Conservation (phyloP, 768 basidiomycete genomes). For the Artomyces pyxidatus region DNA sequence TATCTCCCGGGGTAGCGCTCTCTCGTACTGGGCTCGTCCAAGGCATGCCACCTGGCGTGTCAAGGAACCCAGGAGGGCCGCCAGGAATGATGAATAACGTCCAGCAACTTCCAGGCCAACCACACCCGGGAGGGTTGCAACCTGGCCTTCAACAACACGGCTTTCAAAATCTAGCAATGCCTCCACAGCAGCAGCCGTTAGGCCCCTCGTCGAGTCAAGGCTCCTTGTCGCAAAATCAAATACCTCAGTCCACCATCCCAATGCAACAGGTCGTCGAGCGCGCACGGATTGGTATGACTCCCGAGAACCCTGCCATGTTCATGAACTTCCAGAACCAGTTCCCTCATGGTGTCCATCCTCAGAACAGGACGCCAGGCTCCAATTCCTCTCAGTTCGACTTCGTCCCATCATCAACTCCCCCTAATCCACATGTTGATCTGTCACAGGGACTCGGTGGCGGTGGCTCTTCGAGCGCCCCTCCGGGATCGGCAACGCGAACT, state of each 20-base stretch:
- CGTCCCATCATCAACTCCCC: constrained; percentile 37
- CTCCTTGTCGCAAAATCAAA: constrained; percentile 30
- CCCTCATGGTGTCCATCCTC: constrained; percentile 23
- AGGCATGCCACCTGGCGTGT: constrained; percentile 31
- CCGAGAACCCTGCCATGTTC: too few species aligned
- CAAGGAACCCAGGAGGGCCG: constrained; percentile 36
- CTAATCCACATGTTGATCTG: constrained; percentile 37
- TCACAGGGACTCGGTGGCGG: constrained; percentile 31
- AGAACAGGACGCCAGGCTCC: constrained; percentile 3
- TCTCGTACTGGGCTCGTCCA: constrained; percentile 27
- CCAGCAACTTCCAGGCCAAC: constrained; percentile 23
- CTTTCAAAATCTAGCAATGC: constrained; percentile 31
- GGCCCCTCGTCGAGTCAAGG: constrained; percentile 36
- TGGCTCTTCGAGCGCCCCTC: constrained; percentile 28
- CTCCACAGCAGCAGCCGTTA: constrained; percentile 31
- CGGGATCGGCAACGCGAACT: constrained; percentile 32
- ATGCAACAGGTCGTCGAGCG: constrained; percentile 17
- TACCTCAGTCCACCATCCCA: constrained; percentile 21
- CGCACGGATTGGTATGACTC: constrained; percentile 38
- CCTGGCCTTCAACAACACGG: constrained; percentile 23
- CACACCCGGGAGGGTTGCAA: constrained; percentile 25
- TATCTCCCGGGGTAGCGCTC: constrained; percentile 35
- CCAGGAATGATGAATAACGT: constrained; percentile 36
- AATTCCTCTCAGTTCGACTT: constrained; percentile 28
- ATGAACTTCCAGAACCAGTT: constrained; percentile 32